Conservation (phyloP, 495 filamentous ascomycete genomes). For the Neurospora tetraspora region DNA sequence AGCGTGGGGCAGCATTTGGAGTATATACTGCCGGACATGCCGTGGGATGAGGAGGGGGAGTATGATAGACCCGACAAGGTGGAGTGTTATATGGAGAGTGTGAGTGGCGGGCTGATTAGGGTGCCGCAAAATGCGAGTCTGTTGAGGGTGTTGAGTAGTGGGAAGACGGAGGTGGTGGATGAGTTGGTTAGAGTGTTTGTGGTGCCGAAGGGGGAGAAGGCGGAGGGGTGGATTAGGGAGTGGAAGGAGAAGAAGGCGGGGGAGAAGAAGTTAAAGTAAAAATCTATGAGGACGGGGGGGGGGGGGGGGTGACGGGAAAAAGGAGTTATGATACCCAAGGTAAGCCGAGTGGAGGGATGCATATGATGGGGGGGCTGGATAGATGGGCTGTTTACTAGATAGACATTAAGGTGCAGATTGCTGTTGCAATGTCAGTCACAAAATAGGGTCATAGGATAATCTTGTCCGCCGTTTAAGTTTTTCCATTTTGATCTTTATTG, state of each 20-base stretch:
- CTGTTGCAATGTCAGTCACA: neutral
- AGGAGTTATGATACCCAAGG: neutral
- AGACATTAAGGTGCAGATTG: neutral
- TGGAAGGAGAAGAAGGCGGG: constrained; percentile 62
- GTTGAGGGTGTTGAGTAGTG: constrained; percentile 58
- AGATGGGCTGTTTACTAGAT: neutral
- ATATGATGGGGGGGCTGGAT: neutral
- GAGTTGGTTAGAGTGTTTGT: constrained; percentile 72
- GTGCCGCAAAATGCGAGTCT: constrained; percentile 76
- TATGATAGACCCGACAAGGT: constrained; percentile 50
- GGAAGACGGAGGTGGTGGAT: constrained; percentile 83
- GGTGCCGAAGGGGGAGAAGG: constrained; percentile 53
- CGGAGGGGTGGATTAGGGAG: constrained; percentile 65
- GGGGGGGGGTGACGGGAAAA: too few species aligned
- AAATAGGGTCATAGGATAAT: neutral
- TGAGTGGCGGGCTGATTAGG: constrained; percentile 70
- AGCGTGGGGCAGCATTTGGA: constrained; percentile 59
- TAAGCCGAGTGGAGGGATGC: neutral
- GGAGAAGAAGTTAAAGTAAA: constrained; percentile 3
- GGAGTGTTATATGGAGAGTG: constrained; percentile 87
- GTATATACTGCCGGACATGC: constrained; percentile 61
- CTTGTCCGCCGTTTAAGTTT: neutral
- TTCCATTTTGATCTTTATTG: neutral
- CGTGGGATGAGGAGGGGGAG: constrained; percentile 70
- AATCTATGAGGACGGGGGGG: too few species aligned